Evolutionary conservation across 2,329 filamentous ascomycete genomes (phyloP), one percentile per base, ranked within the genome.

Genomic region (Ustilaginoidea virens): DNA sequence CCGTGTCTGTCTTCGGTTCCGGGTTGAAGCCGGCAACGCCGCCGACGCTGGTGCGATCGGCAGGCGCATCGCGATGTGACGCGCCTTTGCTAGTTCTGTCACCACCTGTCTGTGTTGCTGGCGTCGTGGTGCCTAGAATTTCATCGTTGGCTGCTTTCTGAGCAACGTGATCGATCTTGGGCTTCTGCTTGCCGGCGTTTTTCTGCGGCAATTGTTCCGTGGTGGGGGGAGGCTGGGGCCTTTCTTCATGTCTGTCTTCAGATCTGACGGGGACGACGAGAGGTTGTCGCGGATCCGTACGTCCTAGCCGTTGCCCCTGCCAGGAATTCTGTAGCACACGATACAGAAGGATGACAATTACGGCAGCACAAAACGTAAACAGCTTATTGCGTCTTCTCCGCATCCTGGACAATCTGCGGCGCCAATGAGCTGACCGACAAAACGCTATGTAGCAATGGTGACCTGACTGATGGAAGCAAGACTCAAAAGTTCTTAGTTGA

Each of bases 351-450:
- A 76, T 55, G 28, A 71, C 49, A 28, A 70, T 49, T 32, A 74
- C 46, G 36, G 66, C 49, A 31, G 70, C 62, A 40, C 64, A 63
- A 35, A 70, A 45, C 19, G 70, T 47, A 36, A 75, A 72, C 33
- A 73, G 56, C 34, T 74, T 66, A 43, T 75, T 75, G 45, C 72
- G 60, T 41, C 74, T 60, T 29, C 74, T 67, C 33, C 68, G 49
- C 63, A 77, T 72, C 41, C 43, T 49, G 39, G 29, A 21, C 20
- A 33, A n/a, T n/a, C n/a, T n/a, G n/a, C n/a, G n/a, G n/a, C n/a
- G n/a, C n/a, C n/a, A n/a, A n/a, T n/a, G n/a, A n/a, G n/a, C n/a
- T n/a, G n/a, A n/a, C n/a, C n/a, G n/a, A n/a, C 23, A 24, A 24
- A 21, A 24, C 23, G 23, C 23, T n/a, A n/a, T n/a, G n/a, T n/a